Percentiles rank a stretch among this genome's conserved stretches.
Conservation (phyloP, 495 filamentous ascomycete genomes). For the Hyaloscypha finlandica region DNA sequence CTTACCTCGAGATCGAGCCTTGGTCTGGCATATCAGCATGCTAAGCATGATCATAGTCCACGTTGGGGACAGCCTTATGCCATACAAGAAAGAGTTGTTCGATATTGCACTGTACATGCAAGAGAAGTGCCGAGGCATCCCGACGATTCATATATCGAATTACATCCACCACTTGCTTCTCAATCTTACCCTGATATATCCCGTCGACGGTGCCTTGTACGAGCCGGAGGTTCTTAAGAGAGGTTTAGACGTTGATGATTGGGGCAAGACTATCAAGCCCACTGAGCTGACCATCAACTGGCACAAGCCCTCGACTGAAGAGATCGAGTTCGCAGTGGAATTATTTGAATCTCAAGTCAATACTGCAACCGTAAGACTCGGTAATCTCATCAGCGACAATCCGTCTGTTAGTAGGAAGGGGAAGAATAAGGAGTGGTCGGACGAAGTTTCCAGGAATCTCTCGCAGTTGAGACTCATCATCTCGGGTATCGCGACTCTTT, state of each 20-base stretch:
- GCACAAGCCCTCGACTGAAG: slow-evolving; percentile 79
- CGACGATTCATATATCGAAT: slow-evolving; percentile 94
- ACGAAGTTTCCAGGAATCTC: slow-evolving; percentile 89
- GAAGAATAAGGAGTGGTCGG: slow-evolving; percentile 97
- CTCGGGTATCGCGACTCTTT: slow-evolving; percentile 85
- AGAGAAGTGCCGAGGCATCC: slow-evolving; percentile 86
- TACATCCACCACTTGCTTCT: slow-evolving; percentile 99
- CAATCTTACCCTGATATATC: slow-evolving; percentile 91
- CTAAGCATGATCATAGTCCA: slow-evolving; percentile 99
- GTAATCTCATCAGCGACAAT: slow-evolving; percentile 73
- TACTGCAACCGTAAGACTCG: slow-evolving; percentile 56
- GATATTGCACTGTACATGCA: slow-evolving; percentile 96
- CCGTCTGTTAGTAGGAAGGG: slow-evolving; percentile 90
- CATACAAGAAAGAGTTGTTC: slow-evolving; percentile 84
- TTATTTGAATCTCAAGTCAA: slow-evolving; percentile 80
- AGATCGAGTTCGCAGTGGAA: slow-evolving; percentile 85
- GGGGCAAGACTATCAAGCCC: slow-evolving; percentile 73
- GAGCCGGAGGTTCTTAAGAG: slow-evolving; percentile 61
- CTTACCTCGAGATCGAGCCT: slow-evolving; percentile 83
- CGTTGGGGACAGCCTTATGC: slow-evolving; percentile 83
- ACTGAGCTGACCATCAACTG: slow-evolving; percentile 80
- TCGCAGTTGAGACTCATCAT: slow-evolving; percentile 82
- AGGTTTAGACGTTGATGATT: slow-evolving; percentile 64
- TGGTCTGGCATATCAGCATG: slow-evolving; percentile 97
- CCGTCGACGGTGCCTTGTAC: slow-evolving; percentile 82